Conservation (phyloP, 2,329 filamentous ascomycete genomes). For the Fusarium sp. region DNA sequence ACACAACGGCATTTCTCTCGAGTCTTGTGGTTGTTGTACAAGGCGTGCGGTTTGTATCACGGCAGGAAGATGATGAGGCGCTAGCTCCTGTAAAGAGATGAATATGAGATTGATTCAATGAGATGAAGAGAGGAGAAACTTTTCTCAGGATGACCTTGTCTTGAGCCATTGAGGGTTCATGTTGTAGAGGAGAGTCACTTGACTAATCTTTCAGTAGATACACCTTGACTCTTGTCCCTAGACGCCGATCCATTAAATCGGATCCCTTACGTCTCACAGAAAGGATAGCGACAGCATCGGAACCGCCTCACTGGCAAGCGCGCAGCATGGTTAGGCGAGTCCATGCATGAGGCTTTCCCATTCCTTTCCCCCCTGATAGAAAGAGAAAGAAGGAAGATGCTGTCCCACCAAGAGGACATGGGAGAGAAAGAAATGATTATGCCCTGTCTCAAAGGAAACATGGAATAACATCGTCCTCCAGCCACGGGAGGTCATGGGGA, state of each 20-base stretch:
- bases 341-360: conserved; percentile 23
- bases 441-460: neutral
- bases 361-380: neutral
- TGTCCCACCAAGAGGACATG: neutral
- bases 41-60: conserved; percentile 22
- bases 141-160: neutral
- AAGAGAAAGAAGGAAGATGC: neutral
- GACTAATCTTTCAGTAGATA: neutral
- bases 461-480: neutral
- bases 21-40: conserved; percentile 19
- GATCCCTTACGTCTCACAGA: conserved; percentile 35
- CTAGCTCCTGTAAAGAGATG: conserved; percentile 20
- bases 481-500: neutral
- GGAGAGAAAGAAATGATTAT: neutral
- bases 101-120: conserved; percentile 2
- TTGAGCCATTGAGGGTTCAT: neutral
- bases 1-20: conserved; percentile 23
- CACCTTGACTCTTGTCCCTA: neutral
- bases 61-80: conserved; percentile 24
- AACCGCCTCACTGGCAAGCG: conserved; percentile 35
- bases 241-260: conserved; percentile 35
- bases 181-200: neutral
- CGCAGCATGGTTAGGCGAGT: conserved; percentile 40
- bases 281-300: conserved; percentile 39
- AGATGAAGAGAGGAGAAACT: neutral